Base-by-base conservation (phyloP, 768 basidiomycete genomes). In the Tricholoma furcatifolium region DNA sequence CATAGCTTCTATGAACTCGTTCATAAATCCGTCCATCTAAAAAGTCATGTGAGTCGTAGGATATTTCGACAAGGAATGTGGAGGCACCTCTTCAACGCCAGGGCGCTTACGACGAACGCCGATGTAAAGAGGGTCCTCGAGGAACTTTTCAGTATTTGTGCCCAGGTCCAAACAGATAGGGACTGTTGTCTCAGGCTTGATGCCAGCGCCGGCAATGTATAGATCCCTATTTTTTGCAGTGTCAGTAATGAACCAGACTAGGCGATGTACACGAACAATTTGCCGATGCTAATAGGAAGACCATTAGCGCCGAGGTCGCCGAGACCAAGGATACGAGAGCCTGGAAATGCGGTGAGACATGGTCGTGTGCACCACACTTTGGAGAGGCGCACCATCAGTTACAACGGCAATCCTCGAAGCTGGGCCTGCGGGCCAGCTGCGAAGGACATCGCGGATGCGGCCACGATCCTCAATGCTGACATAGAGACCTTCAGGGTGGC, bases 81-180 rank as follows among this genome's bases (percentile, higher is more conserved):
- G 32, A 61, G n/a, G 60, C 56, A 72, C 81, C 70, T 82, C 81
- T 43, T 59, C 55, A 10, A 63, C 65, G 10, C 62, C 61, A 4
- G 81, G 81, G 36, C 86, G 73, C 51, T 68, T 79, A 47, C 78
- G 78, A 43, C 83, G 79, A 5, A 85, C 74, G 50, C 89, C 89
- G 56, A 91, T 75, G 71, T 91, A 91, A 5, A 91, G 74, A 32
- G 89, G 87, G 59, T 91, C 88, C 35, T 82, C 74, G 42, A 88
- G 69, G 63, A 80, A 81, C 47, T 72, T 76, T 52, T 82, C 71
- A 38, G 84, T 89, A 68, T 91, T 88, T 10, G 89, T 91, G 17
- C 89, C 89, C 38, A 91, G 75, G 68, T 91, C 88, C 47, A 86
- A 74, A 55, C 82, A 83, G 49, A 88, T 84, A 11, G 87, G 87